phyloP scores from a whole-genome alignment of 768 basidiomycete species.

The Mycena maculata region DNA sequence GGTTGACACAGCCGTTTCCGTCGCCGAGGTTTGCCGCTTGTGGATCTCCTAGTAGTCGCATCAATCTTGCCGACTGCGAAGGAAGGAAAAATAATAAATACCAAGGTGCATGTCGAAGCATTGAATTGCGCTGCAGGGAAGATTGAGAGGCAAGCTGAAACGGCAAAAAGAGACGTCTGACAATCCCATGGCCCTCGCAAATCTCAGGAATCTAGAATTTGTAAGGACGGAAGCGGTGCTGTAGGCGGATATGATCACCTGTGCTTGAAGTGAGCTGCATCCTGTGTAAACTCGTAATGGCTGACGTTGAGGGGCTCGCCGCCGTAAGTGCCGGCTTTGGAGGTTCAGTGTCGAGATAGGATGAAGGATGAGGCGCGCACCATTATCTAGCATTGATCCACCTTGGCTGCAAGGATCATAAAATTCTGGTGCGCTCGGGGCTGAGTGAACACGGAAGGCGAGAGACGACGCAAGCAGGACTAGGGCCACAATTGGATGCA shows the following conservation, averaged over 20 bases:
- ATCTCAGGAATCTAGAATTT: constrained; percentile 4
- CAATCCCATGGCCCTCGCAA: constrained; percentile 12
- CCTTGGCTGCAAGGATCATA: constrained; percentile 12
- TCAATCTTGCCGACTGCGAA: no score
- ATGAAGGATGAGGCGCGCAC: background rate
- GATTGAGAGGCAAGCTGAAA: background rate
- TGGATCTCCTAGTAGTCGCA: constrained; percentile 2
- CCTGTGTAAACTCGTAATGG: background rate
- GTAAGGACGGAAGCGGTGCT: constrained; percentile 22
- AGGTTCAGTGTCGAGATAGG: background rate
- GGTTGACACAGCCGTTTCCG: constrained; percentile 18
- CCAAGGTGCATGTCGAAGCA: constrained; percentile 16
- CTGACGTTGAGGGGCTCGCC: constrained; percentile 24
- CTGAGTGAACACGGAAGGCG: background rate
- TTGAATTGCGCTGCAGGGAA: constrained; percentile 7
- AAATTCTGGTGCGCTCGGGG: constrained; percentile 5
- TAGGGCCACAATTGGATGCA: background rate
- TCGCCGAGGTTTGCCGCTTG: constrained; percentile 24
- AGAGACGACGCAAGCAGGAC: background rate
- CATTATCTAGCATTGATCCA: constrained; percentile 7
- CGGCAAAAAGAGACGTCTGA: background rate
- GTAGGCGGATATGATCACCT: constrained; percentile 22
- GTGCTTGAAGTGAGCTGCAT: background rate
- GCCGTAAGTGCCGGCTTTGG: background rate
- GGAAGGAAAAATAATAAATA: background rate